A percentile compares a stretch with the other conserved stretches of the same genome.
Evolutionary conservation across 1,284 basidiomycete genomes (phyloP).

Genomic region (Peniophora sp.): DNA sequence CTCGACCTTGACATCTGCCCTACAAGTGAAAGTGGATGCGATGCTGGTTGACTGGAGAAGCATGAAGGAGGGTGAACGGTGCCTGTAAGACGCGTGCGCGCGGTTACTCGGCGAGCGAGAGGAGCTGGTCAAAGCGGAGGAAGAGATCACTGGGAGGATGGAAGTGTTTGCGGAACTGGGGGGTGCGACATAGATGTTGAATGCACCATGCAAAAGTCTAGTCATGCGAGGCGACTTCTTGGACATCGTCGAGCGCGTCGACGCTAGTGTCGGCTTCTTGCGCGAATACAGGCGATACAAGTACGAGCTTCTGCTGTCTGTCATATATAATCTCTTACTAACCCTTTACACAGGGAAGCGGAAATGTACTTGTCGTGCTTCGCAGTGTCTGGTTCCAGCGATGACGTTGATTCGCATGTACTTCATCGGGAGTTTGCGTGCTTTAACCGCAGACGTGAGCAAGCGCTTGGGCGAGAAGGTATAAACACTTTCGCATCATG

Average conservation of each 20-base stretch:
- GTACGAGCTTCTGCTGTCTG: conserved; percentile 37
- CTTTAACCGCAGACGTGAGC: conserved; percentile 66
- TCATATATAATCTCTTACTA: neutral
- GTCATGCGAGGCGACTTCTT: conserved; percentile 86
- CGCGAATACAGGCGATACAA: conserved; percentile 42
- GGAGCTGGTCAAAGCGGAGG: conserved; percentile 66
- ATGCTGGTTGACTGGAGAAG: conserved; percentile 80
- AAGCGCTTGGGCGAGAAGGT: conserved; percentile 72
- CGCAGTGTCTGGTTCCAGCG: conserved; percentile 91
- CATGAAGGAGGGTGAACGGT: conserved; percentile 84
- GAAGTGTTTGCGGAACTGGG: conserved; percentile 92
- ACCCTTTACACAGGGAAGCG: conserved; percentile 71
- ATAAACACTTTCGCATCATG: too few relatives aligned
- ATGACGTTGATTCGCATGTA: conserved; percentile 96
- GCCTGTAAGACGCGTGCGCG: conserved; percentile 86
- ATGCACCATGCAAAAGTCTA: conserved; percentile 84
- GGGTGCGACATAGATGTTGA: conserved; percentile 82
- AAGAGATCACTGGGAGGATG: conserved; percentile 68
- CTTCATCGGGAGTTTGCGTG: conserved; percentile 76
- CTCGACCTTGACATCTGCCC: conserved; percentile 58
- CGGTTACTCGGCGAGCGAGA: conserved; percentile 82
- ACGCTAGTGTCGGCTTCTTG: conserved; percentile 86
- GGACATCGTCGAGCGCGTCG: conserved; percentile 89
- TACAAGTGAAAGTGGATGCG: conserved; percentile 64
- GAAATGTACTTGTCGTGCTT: conserved; percentile 88